phyloP scores from a whole-genome alignment of 495 filamentous ascomycete genomes.

The Aspergillus panamensis region DNA sequence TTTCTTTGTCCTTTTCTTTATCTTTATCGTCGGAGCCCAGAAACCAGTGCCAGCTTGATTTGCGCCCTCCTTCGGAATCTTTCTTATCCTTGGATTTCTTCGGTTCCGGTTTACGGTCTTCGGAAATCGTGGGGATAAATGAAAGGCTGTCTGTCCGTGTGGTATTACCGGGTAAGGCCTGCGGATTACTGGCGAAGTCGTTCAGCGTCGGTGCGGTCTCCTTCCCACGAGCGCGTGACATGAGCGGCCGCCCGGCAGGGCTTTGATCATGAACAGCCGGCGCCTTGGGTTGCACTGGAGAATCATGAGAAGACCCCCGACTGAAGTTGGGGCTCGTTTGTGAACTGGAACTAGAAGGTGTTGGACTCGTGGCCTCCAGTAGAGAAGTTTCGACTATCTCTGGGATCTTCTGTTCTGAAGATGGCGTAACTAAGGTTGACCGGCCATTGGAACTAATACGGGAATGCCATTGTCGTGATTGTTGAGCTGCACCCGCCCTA shows the following conservation, averaged over 20 bases:
- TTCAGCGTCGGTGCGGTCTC: constrained; percentile 32
- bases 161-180: constrained; percentile 64
- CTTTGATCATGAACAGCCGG: constrained; percentile 21
- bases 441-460: constrained; percentile 46
- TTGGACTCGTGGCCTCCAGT: constrained; percentile 27
- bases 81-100: constrained; percentile 64
- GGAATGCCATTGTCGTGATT: constrained; percentile 43
- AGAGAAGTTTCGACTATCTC: constrained; percentile 68
- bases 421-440: constrained; percentile 38
- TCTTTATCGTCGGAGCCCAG: constrained; percentile 67
- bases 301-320: constrained; percentile 55
- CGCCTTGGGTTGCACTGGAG: constrained; percentile 25
- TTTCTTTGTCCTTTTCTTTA: constrained; percentile 66
- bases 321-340: constrained; percentile 39
- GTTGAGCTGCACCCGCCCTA: constrained; percentile 23
- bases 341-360: constrained; percentile 26
- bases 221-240: constrained; percentile 27
- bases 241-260: constrained; percentile 28
- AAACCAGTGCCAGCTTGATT: constrained; percentile 86
- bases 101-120: constrained; percentile 62
- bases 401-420: constrained; percentile 51
- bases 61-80: constrained; percentile 57
- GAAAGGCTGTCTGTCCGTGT: constrained; percentile 74
- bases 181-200: constrained; percentile 37
- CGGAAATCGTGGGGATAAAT: constrained; percentile 73